Conservation (phyloP, 2,329 filamentous ascomycete genomes). For the Fusarium mangiferae region DNA sequence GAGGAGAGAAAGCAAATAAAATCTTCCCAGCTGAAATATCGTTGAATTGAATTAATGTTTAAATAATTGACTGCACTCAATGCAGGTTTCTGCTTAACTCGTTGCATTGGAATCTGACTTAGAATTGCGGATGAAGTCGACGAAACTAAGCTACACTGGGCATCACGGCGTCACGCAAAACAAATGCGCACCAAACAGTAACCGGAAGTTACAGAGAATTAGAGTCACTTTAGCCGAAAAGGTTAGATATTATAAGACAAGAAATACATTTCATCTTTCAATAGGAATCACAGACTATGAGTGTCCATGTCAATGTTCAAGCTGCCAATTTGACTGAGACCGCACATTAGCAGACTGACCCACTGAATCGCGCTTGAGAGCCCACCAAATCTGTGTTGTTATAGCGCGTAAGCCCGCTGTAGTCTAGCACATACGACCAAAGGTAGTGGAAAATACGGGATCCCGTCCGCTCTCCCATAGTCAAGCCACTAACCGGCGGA, state of each 20-base stretch:
- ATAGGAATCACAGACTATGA: no score
- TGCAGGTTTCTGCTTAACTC: no score
- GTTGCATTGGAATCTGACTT: not conserved
- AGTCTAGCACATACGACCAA: not conserved
- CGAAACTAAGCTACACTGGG: no score
- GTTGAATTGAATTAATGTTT: no score
- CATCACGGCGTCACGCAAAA: no score
- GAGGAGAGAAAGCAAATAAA: not conserved
- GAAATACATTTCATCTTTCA: no score
- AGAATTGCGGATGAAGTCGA: no score
- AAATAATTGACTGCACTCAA: no score
- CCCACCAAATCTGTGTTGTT: accelerated
- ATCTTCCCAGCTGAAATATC: accelerated
- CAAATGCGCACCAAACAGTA: accelerated
- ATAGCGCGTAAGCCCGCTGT: accelerated
- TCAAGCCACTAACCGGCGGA: not conserved
- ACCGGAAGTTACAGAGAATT: accelerated
- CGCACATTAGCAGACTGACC: accelerated
- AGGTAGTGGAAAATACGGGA: conserved; percentile 3
- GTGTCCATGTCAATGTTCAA: not conserved
- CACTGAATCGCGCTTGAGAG: accelerated
- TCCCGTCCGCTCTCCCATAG: not conserved
- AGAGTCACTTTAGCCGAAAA: accelerated
- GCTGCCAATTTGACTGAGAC: not conserved
- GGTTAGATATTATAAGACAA: no score